A percentile compares a stretch with the other conserved stretches of the same genome.
Evolutionary conservation across 345 rosid genomes (phyloP).

Genomic region (Capsella bursapastoris): DNA sequence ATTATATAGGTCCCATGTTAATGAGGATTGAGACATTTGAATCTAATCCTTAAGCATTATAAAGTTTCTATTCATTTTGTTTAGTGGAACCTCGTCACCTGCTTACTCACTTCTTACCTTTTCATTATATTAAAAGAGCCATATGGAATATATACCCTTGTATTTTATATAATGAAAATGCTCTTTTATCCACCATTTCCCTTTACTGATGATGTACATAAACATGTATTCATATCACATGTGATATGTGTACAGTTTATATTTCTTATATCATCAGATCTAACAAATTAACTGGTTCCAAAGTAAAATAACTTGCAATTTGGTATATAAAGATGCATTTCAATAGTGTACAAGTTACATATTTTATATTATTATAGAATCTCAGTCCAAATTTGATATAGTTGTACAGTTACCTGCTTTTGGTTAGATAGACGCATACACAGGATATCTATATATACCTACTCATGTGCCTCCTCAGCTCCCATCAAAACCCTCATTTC

Average conservation of each 20-base stretch:
- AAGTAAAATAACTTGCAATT: constrained; percentile 1
- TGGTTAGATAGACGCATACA: constrained; percentile 23
- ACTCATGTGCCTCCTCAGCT: constrained; percentile 30
- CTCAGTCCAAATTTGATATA: constrained; percentile 28
- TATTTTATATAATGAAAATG: constrained; percentile 24
- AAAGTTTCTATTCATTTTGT: constrained; percentile 40
- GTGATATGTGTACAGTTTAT: constrained; percentile 19
- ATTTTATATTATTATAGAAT: constrained; percentile 37
- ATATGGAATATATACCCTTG: constrained; percentile 42
- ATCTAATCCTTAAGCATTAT: constrained; percentile 47
- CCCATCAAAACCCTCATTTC: constrained; percentile 36
- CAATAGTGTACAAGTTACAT: constrained; percentile 12
- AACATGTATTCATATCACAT: constrained; percentile 38
- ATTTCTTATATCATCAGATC: constrained; percentile 28
- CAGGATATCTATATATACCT: constrained; percentile 42
- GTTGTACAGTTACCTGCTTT: constrained; percentile 38
- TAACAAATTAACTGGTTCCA: not conserved
- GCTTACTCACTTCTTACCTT: constrained; percentile 38
- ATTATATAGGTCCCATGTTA: constrained; percentile 41
- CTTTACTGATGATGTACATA: constrained; percentile 25
- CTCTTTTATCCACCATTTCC: constrained; percentile 25
- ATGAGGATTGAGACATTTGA: constrained; percentile 41
- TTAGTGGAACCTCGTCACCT: constrained; percentile 44
- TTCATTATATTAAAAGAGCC: constrained; percentile 25
- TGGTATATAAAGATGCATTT: constrained; percentile 2